These are phyloP conservation scores for Salvia splendens DNA, from an alignment of 257 asterid genomes.

Conservation along the genomic window DNA sequence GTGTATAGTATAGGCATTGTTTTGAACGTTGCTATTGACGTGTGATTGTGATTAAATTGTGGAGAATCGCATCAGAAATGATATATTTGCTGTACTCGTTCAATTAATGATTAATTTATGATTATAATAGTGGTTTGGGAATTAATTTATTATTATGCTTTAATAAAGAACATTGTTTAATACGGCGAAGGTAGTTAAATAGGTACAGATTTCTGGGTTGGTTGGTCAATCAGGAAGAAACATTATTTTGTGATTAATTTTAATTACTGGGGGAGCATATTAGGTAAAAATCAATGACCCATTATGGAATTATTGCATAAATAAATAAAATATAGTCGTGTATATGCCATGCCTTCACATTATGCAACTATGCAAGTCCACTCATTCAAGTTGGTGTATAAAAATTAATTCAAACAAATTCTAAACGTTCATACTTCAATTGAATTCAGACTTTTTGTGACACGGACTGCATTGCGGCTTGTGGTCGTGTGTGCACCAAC, in stretches of 20 bases:
- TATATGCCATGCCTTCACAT: background rate
- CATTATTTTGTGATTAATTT: background rate
- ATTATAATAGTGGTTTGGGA: background rate
- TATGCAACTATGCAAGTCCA: too few species aligned
- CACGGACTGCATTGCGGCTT: background rate
- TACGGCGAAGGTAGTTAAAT: background rate
- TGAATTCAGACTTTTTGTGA: background rate
- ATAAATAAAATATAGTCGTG: background rate
- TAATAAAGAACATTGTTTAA: background rate
- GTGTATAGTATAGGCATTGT: slow-evolving; percentile 25
- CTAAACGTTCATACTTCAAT: background rate
- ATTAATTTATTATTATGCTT: background rate
- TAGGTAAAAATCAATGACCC: background rate
- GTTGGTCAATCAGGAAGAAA: slow-evolving; percentile 6
- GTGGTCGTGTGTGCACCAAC: background rate
- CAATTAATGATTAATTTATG: background rate
- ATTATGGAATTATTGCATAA: background rate
- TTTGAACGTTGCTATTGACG: background rate
- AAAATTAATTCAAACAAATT: background rate
- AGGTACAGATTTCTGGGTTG: slow-evolving; percentile 5
- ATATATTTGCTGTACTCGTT: background rate
- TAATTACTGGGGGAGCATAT: background rate
- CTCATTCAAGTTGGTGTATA: background rate
- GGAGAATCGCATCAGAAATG: background rate
- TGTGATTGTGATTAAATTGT: background rate